Base-by-base conservation (phyloP, 495 filamentous ascomycete genomes). In the Corynascus novoguineensis region DNA sequence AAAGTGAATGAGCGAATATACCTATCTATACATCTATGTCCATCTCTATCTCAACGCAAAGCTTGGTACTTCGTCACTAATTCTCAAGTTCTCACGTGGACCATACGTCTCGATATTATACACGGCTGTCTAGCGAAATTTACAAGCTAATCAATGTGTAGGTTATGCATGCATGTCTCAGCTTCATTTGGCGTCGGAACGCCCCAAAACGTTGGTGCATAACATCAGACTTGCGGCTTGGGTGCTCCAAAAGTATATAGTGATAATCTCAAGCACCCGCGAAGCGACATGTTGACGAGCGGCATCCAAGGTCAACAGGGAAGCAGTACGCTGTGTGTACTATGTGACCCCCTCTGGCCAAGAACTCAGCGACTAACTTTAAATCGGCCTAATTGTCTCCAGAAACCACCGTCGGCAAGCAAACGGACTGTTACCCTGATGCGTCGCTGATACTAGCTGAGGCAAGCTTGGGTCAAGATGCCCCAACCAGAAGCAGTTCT, bases 91-190 rank as follows among this genome's bases (percentile, higher is more conserved):
- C n/a, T n/a, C n/a, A n/a, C n/a, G n/a, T n/a, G n/a, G n/a, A n/a
- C n/a, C n/a, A n/a, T n/a, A n/a, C n/a, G n/a, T n/a, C n/a, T n/a
- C n/a, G n/a, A n/a, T n/a, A n/a, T n/a, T n/a, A n/a, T n/a, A n/a
- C n/a, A n/a, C n/a, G n/a, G n/a, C n/a, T n/a, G n/a, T n/a, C n/a
- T n/a, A n/a, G n/a, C n/a, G n/a, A n/a, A n/a, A n/a, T n/a, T n/a
- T n/a, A n/a, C n/a, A n/a, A n/a, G n/a, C n/a, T n/a, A n/a, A n/a
- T n/a, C n/a, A n/a, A n/a, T n/a, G n/a, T n/a, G n/a, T n/a, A n/a
- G n/a, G n/a, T n/a, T 66, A 66, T 17, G 61, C 61, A 53, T 69
- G 66, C 11, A 63, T 54, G 7, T 28, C 52, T 17, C 45, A 42
- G 29, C 63, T 57, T 42, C 55, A 58, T 22, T 63, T 57, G n/a